Base-by-base conservation (phyloP, 768 basidiomycete genomes). In the Tulasnella sp. region DNA sequence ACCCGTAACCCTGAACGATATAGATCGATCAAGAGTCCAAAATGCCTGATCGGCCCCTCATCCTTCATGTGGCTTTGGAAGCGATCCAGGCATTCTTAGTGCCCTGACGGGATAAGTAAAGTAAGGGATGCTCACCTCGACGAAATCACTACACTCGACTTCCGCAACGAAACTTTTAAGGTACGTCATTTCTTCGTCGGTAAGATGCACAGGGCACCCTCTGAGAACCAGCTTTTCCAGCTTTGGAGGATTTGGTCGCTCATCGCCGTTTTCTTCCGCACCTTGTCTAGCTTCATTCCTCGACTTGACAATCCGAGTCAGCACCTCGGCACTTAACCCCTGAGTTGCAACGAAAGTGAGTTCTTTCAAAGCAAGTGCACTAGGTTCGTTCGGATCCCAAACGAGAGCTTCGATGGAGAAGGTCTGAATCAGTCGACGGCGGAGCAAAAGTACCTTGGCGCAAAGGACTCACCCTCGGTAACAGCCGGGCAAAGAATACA, bases 261-360 rank as follows among this genome's bases (percentile, higher is more conserved):
- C 61, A 26, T 6, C 9, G 26, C 15, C 61, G 3, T 67, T 26
- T 29, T 32, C 61, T 26, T 29, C 5, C 26, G 61, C 5, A 13
- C 26, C 9, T 2, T 26, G 3, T 32, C 26, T 10, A 35, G 11
- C 61, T 40, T 72, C 71, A 37, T 23, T 40, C 29, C 71, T 72
- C 37, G 71, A 72, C 71, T 40, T 72, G 39, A 72, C 71, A 26
- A 72, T 72, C 71, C 20, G n/a, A 26, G n/a, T 72, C 39, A 72
- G 23, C 29, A 72, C 44, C 11, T 72, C 39, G 23, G 44, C 71
- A 23, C 29, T 40, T 23, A 72, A 40, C 44, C 71, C 71, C 37
- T 3, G 71, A 35, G 39, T 40, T 35, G 37, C 71, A 26, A n/a
- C 18, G 23, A 72, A 46, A 72, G 37, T 40, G 71, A 72, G 29